Evolutionary conservation across 768 basidiomycete species (phyloP), one percentile per base, ranked within the genome.

Genomic region (Sporobolomyces pararoseus): DNA sequence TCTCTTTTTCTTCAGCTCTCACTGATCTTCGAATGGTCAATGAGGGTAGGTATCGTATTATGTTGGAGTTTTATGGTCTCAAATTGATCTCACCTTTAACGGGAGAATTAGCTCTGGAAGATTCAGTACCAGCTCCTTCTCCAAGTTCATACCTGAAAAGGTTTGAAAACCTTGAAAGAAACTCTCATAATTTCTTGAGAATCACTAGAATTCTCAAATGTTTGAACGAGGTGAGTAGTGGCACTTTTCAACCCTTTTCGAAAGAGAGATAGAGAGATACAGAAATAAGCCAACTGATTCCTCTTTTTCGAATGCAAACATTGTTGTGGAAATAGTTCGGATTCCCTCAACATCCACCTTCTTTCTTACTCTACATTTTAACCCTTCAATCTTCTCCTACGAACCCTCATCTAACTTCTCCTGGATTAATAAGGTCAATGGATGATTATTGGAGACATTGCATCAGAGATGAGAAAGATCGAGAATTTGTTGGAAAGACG

Each of bases 31-130:
- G n/a, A n/a, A n/a, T n/a, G n/a, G n/a, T n/a, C n/a, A n/a, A n/a
- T n/a, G n/a, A n/a, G n/a, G n/a, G 7, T 50, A 68, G 67, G 17
- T 89, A 89, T 78, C 80, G 78, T 70, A 83, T 89, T 74, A 88
- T 91, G 86, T 83, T 90, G 32, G 87, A 88, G 77, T 89, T 90
- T 80, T 90, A 88, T 76, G 89, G 88, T 29, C 88, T 89, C 87
- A 81, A 81, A 34, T 83, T 89, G 37, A 79, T 85, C 47, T 84
- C 83, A 42, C 74, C 79, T 31, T 83, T 85, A 47, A 85, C 86
- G 0, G 88, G 88, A 5, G 82, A 86, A 31, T 74, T 89, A 21
- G 82, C 81, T 35, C 85, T 88, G 46, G 80, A 63, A 2, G 66
- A 65, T 58, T 53, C 27, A 2, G 21, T 46, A n/a, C 57, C 68